Percentiles rank a stretch among this genome's conserved stretches.
phyloP scores from a whole-genome alignment of 2,329 filamentous ascomycete species.

The Colletotrichum echinochloae region DNA sequence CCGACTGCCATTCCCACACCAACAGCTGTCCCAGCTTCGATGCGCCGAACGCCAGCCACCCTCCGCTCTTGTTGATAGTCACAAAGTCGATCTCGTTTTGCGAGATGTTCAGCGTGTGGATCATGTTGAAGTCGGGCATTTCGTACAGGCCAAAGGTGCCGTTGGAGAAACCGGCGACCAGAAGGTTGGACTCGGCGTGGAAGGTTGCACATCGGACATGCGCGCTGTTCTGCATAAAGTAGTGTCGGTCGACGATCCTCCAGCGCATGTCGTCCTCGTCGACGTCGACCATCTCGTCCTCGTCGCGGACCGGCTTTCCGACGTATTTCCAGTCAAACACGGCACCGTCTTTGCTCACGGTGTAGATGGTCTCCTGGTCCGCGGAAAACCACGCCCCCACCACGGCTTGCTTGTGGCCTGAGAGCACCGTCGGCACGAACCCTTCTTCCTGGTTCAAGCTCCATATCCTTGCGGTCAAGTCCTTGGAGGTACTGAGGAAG shows the following conservation, averaged over 20 bases:
- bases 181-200: slow-evolving; percentile 85
- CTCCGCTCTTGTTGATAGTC: slow-evolving; percentile 91
- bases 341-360: slow-evolving; percentile 96
- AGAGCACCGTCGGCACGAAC: slow-evolving; percentile 89
- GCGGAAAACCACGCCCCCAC: slow-evolving; percentile 97
- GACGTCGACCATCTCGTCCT: slow-evolving; percentile 70
- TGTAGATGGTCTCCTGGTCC: slow-evolving; percentile 95
- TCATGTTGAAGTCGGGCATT: slow-evolving; percentile 93
- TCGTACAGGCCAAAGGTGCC: slow-evolving; percentile 95
- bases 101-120: slow-evolving; percentile 93
- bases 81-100: slow-evolving; percentile 97
- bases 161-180: slow-evolving; percentile 97
- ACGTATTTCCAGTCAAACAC: slow-evolving; percentile 94
- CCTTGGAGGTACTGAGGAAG: slow-evolving; percentile 91
- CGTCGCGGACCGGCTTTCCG: slow-evolving; percentile 66
- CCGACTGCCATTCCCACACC: slow-evolving; percentile 99
- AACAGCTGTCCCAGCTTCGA: slow-evolving; percentile 95
- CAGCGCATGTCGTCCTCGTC: slow-evolving; percentile 78
- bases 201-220: slow-evolving; percentile 92
- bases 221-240: slow-evolving; percentile 91
- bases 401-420: slow-evolving; percentile 90
- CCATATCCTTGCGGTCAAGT: slow-evolving; percentile 95
- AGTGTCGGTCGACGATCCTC: slow-evolving; percentile 92
- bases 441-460: slow-evolving; percentile 88
- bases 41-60: slow-evolving; percentile 97